Evolutionary conservation across 352 stramenopile genomes (phyloP).

Genomic region (Phytophthora aleatoria): DNA sequence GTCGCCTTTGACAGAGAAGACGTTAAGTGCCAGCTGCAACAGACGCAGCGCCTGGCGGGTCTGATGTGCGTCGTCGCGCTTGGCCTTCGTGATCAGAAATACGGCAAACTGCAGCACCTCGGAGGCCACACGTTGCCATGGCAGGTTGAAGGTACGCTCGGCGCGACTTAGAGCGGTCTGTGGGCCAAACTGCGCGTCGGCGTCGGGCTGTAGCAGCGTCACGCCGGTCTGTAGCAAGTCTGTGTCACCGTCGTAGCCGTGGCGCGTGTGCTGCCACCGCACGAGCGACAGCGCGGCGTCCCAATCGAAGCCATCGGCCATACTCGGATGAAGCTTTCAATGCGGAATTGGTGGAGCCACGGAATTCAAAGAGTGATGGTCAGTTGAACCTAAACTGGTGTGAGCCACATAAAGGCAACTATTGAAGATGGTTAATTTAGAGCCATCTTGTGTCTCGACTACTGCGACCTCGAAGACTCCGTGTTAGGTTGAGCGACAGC

Average conservation of each 20-base stretch:
- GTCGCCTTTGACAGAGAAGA: slow-evolving; percentile 42
- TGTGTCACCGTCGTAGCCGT: slow-evolving; percentile 55
- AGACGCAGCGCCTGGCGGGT: slow-evolving; percentile 51
- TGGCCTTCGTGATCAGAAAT: slow-evolving; percentile 65
- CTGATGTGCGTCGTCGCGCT: slow-evolving; percentile 43
- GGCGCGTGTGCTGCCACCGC: slow-evolving; percentile 66
- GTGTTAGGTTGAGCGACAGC: background rate
- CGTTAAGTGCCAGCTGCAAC: slow-evolving; percentile 59
- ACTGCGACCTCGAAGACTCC: background rate
- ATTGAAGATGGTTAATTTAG: slow-evolving; percentile 28
- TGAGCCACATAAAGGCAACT: slow-evolving; percentile 12
- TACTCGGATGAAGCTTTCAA: slow-evolving; percentile 7
- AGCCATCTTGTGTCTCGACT: background rate
- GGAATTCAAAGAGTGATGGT: background rate
- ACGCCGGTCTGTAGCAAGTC: slow-evolving; percentile 46
- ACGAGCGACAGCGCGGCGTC: slow-evolving; percentile 65
- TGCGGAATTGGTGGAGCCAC: slow-evolving; percentile 17
- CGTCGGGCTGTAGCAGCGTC: slow-evolving; percentile 34
- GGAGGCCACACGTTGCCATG: slow-evolving; percentile 58
- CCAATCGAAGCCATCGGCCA: slow-evolving; percentile 33
- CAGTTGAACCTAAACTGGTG: background rate
- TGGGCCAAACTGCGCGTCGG: slow-evolving; percentile 14
- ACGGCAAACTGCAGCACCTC: slow-evolving; percentile 75
- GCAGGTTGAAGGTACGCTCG: slow-evolving; percentile 59
- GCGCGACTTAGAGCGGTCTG: slow-evolving; percentile 34